Evolutionary conservation across 495 filamentous ascomycete genomes (phyloP), one percentile per base, ranked within the genome.

Genomic region (Darksidea phi): DNA sequence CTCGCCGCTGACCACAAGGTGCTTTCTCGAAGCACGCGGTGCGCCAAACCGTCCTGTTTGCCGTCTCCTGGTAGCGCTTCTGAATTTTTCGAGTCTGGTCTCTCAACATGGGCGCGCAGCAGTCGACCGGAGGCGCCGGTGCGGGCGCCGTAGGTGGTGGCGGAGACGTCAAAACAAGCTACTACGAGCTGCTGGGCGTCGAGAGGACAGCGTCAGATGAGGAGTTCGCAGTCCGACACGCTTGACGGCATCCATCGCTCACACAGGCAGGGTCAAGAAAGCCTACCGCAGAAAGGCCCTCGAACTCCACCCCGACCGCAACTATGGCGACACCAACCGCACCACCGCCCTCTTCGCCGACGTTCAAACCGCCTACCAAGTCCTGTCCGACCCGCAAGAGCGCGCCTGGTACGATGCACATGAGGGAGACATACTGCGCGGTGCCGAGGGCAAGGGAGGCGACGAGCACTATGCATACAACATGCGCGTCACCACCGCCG

Each of bases 331-430:
- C 70, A 84, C 84, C 52, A 90, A 94, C 62, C 83, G 84, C 60
- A 83, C 93, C 7, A 98, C 94, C 0, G 78, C 75, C 59, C 84
- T 86, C 18, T 99, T 99, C 71, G 91, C 92, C 45, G 91, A 94
- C 66, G 81, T 97, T 23, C 92, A 96, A 71, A 80, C 90, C 10
- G 94, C 94, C 37, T 96, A 97, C 73, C 91, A 97, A 70, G 84
- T 97, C 20, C 85, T 99, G 1, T 95, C 91, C 15, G 95, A 99
- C 72, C 85, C 90, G 7, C 92, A 97, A 71, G 94, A 99, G 72
- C 85, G 95, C 47, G 87, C 92, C 8, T 97, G 94, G 94, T 99
- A 99, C 73, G 93, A 99, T 69, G 88, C 90, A 21, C 94, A 99
- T 68, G 87, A 90, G 51, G 87, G 91, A 62, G 86, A 85, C 13